phyloP scores from a whole-genome alignment of 2,329 filamentous ascomycete genomes.

The Celoporthe dispersa region DNA sequence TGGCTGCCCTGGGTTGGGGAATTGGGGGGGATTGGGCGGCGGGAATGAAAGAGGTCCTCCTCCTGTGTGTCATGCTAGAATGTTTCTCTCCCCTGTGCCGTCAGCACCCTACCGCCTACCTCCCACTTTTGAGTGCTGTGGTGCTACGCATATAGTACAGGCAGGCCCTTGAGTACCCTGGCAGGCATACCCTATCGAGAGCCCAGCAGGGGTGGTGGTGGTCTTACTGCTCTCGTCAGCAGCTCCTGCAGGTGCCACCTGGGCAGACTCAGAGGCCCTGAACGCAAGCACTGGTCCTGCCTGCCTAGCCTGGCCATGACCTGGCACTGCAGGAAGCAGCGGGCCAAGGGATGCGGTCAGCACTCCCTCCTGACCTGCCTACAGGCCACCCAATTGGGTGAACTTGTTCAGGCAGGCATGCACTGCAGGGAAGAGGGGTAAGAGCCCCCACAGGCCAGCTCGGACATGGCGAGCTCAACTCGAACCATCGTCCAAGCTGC shows the following conservation, averaged over 20 bases:
- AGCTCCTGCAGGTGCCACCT: conserved; percentile 1
- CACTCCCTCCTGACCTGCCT: not conserved
- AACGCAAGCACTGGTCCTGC: not conserved
- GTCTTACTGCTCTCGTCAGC: conserved; percentile 1
- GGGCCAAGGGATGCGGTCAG: not conserved
- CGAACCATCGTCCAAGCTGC: no score
- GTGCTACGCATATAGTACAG: no score
- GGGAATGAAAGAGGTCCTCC: no score
- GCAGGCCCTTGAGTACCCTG: not conserved
- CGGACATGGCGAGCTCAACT: no score
- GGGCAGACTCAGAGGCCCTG: not conserved
- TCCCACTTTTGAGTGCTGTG: not conserved
- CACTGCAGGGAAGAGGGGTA: not conserved
- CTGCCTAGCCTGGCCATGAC: not conserved
- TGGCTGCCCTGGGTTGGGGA: not conserved
- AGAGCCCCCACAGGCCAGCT: not conserved
- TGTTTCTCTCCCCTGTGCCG: not conserved
- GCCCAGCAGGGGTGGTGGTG: not conserved
- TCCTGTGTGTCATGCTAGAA: not conserved
- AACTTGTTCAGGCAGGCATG: no score
- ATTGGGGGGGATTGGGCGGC: no score
- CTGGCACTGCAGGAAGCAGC: not conserved
- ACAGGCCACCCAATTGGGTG: not conserved
- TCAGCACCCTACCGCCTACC: not conserved
- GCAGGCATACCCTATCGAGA: not conserved